These are phyloP conservation scores for Picocystis salinarum DNA, from an alignment of 139 green algal genomes.

Conservation along the genomic window DNA sequence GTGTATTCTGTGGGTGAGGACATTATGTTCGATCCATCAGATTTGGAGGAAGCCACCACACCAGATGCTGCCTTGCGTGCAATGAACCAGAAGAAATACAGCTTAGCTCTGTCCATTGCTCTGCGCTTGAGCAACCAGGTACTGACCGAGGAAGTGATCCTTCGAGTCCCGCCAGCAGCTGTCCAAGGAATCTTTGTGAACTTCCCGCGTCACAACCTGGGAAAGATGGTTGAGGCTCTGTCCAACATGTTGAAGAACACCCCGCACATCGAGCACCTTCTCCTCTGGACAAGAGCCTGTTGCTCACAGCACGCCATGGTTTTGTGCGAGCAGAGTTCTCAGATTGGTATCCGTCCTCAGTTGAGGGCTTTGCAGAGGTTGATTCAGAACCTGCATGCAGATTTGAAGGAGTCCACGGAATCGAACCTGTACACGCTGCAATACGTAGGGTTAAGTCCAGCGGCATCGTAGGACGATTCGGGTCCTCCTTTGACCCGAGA, in stretches of 20 bases:
- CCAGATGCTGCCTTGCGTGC: constrained; percentile 15
- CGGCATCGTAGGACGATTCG: too few relatives aligned
- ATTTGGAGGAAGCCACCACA: constrained; percentile 78
- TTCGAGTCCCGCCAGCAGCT: constrained; percentile 6
- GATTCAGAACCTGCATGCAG: constrained; percentile 31
- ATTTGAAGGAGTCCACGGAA: constrained; percentile 38
- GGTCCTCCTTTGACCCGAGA: too few relatives aligned
- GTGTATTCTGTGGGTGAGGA: constrained; percentile 64
- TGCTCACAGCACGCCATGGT: constrained; percentile 15
- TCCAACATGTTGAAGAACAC: constrained; percentile 26
- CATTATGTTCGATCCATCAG: constrained; percentile 78
- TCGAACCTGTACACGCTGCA: constrained; percentile 53
- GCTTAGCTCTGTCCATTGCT: constrained; percentile 54
- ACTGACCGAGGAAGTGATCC: constrained; percentile 33
- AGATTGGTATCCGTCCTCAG: constrained; percentile 7
- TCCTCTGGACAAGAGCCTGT: constrained; percentile 31
- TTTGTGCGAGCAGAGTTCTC: constrained; percentile 4
- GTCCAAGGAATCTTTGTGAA: constrained; percentile 21
- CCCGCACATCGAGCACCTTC: constrained; percentile 63
- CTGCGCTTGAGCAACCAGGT: constrained; percentile 50
- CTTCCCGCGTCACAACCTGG: constrained; percentile 30
- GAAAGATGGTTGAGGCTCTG: constrained; percentile 29
- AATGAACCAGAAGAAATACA: constrained; percentile 9
- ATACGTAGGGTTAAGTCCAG: too few relatives aligned
- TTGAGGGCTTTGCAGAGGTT: constrained; percentile 39